These are phyloP conservation scores for Clonostachys rhizophaga DNA, from an alignment of 2,329 filamentous ascomycete genomes.

Conservation along the genomic window DNA sequence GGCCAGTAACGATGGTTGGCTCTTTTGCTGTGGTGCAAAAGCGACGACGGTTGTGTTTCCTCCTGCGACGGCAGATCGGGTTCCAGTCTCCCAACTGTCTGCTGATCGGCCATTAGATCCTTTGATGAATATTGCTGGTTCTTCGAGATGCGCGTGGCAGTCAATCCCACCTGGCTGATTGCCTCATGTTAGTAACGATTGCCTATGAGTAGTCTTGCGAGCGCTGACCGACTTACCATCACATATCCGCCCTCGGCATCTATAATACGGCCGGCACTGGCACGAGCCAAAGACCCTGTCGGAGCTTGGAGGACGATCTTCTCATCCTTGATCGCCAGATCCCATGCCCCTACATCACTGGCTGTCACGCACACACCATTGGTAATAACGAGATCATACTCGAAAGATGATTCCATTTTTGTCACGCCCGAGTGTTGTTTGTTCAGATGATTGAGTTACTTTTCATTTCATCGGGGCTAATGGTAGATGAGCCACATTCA, in stretches of 20 bases:
- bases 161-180: constrained; percentile 30
- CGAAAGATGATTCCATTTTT: background rate
- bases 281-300: constrained; percentile 19
- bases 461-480: no score
- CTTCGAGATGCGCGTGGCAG: constrained; percentile 31
- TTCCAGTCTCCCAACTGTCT: constrained; percentile 34
- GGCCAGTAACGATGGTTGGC: constrained; percentile 34
- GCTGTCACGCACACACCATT: constrained; percentile 37
- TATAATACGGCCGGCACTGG: constrained; percentile 1
- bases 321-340: constrained; percentile 34
- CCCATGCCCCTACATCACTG: constrained; percentile 30
- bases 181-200: background rate
- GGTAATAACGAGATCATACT: constrained; percentile 30
- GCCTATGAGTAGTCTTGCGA: background rate
- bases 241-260: constrained; percentile 6
- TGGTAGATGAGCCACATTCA: no score
- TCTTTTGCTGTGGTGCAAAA: constrained; percentile 49
- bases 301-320: constrained; percentile 34
- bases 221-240: constrained; percentile 1
- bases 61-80: constrained; percentile 50
- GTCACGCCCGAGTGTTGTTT: no score
- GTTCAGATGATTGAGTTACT: no score
- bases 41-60: constrained; percentile 54
- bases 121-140: constrained; percentile 26
- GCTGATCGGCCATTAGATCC: constrained; percentile 12